A percentile compares a stretch with the other conserved stretches of the same genome.
Conservation (phyloP, 805 yeast genomes). For the Metschnikowia dekortorum region DNA sequence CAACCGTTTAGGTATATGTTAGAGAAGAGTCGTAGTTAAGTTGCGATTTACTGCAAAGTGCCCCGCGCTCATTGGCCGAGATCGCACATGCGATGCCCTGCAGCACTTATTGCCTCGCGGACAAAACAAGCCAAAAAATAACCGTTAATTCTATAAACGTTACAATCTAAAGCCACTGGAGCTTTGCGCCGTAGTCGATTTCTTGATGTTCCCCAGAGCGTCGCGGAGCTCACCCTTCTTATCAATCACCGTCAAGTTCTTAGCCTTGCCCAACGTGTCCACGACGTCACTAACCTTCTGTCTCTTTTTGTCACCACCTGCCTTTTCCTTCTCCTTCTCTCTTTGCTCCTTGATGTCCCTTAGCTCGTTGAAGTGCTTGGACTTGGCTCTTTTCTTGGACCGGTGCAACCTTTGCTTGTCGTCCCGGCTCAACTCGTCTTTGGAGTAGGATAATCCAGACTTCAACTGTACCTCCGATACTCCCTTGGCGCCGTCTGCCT, state of each 20-base stretch:
- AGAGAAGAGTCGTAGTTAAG: background rate
- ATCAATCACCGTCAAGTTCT: conserved; percentile 75
- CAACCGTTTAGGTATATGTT: background rate
- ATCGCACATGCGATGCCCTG: no score
- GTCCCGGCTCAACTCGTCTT: conserved; percentile 75
- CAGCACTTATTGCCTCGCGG: background rate
- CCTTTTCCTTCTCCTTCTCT: conserved; percentile 19
- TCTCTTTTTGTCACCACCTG: conserved; percentile 36
- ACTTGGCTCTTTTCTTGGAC: conserved; percentile 76
- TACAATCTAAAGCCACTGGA: conserved; percentile 24
- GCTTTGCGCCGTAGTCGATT: conserved; percentile 30
- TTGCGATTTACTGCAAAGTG: background rate
- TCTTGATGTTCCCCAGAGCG: conserved; percentile 61
- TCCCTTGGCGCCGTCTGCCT: conserved; percentile 29
- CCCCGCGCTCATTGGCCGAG: background rate
- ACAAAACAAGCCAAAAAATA: background rate
- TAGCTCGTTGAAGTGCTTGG: conserved; percentile 46
- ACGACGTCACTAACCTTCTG: conserved; percentile 60
- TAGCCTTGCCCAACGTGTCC: conserved; percentile 66
- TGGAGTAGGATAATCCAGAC: conserved; percentile 76
- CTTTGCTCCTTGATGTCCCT: conserved; percentile 25
- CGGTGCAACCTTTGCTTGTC: conserved; percentile 86
- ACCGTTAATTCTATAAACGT: background rate
- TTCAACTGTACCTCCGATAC: conserved; percentile 58
- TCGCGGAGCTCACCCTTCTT: conserved; percentile 72